Conservation (phyloP, 306 rosid genomes). For the Crotalaria pallida region DNA sequence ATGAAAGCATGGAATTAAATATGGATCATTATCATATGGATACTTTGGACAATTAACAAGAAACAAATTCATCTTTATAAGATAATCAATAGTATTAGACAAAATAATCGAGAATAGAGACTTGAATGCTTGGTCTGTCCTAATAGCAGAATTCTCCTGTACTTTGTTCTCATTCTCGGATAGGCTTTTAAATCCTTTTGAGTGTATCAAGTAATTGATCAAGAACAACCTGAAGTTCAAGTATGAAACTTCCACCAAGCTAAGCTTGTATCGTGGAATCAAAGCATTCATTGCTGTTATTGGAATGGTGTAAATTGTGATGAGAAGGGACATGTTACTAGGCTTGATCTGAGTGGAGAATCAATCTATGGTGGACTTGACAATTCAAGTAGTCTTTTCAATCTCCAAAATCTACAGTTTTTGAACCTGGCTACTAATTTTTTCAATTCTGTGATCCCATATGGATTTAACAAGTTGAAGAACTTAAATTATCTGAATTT, state of each 20-base stretch:
- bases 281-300: slow-evolving; percentile 5
- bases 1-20: no score
- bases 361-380: not conserved
- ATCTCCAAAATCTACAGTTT: not conserved
- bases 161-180: no score
- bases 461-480: not conserved
- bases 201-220: no score
- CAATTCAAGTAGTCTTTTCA: slow-evolving; percentile 7
- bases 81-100: no score
- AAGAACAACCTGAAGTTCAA: not conserved
- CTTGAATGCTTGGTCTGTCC: no score
- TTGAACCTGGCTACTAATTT: not conserved
- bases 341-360: slow-evolving; percentile 8
- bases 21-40: no score
- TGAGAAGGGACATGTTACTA: slow-evolving; percentile 3
- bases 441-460: not conserved
- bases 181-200: no score
- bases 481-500: slow-evolving; percentile 15
- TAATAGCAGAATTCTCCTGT: no score
- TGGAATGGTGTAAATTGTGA: slow-evolving; percentile 49
- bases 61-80: no score
- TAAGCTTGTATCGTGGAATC: slow-evolving; percentile 3
- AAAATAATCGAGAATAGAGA: no score
- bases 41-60: no score
- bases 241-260: not conserved